Base-by-base conservation (phyloP, 1,284 basidiomycete genomes). In the Xerocomus minutiporus region DNA sequence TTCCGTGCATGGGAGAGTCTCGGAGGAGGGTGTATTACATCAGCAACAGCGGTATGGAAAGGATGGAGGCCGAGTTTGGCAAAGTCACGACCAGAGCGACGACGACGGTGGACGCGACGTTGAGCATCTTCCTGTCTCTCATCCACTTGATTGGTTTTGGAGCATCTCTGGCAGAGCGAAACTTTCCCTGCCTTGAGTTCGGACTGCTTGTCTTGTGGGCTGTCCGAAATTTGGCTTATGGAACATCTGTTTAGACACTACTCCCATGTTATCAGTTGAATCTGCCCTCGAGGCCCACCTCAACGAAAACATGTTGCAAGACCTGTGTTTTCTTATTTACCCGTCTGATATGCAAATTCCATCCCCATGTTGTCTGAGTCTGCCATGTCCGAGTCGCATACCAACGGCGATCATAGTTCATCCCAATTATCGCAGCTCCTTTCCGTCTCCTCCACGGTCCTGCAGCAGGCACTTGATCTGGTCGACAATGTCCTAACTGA, bases 181-280 rank as follows among this genome's bases (percentile, higher is more conserved):
- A 36, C 39, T 25, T 20, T 43, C 70, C 83, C 85, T 78, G 73
- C 84, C 80, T 88, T 89, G 88, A 90, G 88, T 90, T 85, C 83
- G 86, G 77, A 66, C 71, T 65, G 70, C 77, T 76, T 61, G 13
- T 53, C 31, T 42, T 65, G 73, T 82, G 81, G 79, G 80, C 74
- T 73, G 73, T 76, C 75, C 81, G 85, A 85, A 90, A 90, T 90
- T 90, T 74, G 80, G 84, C 70, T 72, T 80, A 76, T 80, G 85
- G 77, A 71, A 89, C 77, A 88, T 72, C 32, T 20, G 20, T 20
- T 36, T 32, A 53, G 45, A 53, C 40, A 51, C 44, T 23, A 34
- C 40, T 41, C 34, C 50, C 38, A 49, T 59, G 55, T 50, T 59
- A 56, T 56, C 57, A 52, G 46, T 52, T 44, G 48, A 50, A 51